phyloP scores from a whole-genome alignment of 2,329 filamentous ascomycete species.

The Cladosporium sp. region DNA sequence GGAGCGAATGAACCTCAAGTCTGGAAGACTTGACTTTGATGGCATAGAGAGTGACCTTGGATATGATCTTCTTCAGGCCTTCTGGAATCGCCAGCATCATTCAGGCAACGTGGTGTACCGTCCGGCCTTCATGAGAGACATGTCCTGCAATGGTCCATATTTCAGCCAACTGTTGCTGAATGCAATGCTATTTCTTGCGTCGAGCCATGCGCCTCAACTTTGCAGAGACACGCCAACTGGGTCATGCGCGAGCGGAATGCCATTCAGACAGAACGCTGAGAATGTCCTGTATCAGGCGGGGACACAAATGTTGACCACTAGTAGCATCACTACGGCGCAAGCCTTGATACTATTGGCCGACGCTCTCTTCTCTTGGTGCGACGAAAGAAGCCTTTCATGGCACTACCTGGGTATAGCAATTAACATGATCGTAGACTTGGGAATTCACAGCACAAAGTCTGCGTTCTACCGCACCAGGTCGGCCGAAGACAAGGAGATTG shows the following conservation, averaged over 20 bases:
- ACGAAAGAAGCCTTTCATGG: slow-evolving; percentile 53
- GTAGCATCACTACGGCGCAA: slow-evolving; percentile 52
- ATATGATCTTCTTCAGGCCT: background rate
- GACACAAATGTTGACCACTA: slow-evolving; percentile 41
- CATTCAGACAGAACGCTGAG: background rate
- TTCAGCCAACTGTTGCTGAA: slow-evolving; percentile 56
- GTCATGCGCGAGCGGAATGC: background rate
- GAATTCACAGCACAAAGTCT: slow-evolving; percentile 18
- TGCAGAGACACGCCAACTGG: background rate
- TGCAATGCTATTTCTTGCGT: slow-evolving; percentile 41
- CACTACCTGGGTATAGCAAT: slow-evolving; percentile 56
- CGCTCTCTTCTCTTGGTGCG: slow-evolving; percentile 48
- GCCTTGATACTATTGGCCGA: slow-evolving; percentile 51
- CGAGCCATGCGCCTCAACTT: background rate
- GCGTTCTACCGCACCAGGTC: background rate
- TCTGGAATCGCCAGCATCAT: slow-evolving; percentile 52
- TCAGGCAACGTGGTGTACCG: slow-evolving; percentile 49
- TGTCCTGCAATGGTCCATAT: slow-evolving; percentile 51
- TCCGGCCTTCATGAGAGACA: slow-evolving; percentile 38
- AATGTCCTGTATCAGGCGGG: background rate
- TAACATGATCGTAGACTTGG: slow-evolving; percentile 52
- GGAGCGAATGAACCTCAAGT: background rate
- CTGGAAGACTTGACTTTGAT: background rate
- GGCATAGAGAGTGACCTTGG: background rate
- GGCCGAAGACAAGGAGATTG: background rate